phyloP scores from a whole-genome alignment of 2,329 filamentous ascomycete species.

The Davidsoniella eucalypti region DNA sequence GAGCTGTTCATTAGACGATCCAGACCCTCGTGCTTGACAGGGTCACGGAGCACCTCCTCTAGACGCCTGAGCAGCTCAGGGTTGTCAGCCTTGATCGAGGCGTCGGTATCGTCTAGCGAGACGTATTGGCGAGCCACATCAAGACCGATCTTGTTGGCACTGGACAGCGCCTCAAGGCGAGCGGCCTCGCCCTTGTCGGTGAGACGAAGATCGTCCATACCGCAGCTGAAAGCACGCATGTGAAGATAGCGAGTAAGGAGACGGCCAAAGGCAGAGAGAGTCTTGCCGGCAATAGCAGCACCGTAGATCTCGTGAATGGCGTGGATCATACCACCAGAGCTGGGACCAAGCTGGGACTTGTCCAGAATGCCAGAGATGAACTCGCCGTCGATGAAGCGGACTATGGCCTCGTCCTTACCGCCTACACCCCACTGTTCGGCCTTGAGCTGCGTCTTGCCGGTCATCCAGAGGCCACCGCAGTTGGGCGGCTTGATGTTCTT shows the following conservation, averaged over 20 bases:
- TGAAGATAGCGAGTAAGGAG: slow-evolving; percentile 78
- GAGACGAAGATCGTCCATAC: slow-evolving; percentile 86
- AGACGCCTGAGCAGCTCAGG: slow-evolving; percentile 41
- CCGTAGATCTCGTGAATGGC: slow-evolving; percentile 89
- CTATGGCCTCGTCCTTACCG: slow-evolving; percentile 56
- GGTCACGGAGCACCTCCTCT: slow-evolving; percentile 80
- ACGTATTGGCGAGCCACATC: slow-evolving; percentile 79
- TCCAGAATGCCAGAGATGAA: slow-evolving; percentile 84
- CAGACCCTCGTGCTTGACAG: slow-evolving; percentile 77
- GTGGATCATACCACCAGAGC: slow-evolving; percentile 74
- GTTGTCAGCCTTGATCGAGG: slow-evolving; percentile 43
- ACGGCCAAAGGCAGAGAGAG: slow-evolving; percentile 78
- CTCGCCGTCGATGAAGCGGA: slow-evolving; percentile 75
- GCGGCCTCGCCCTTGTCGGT: slow-evolving; percentile 61
- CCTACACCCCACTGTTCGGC: slow-evolving; percentile 61
- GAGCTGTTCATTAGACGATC: slow-evolving; percentile 70
- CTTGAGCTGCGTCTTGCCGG: slow-evolving; percentile 61
- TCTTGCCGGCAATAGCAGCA: slow-evolving; percentile 66
- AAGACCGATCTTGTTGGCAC: slow-evolving; percentile 54
- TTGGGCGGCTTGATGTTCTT: slow-evolving; percentile 75
- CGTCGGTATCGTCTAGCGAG: slow-evolving; percentile 45
- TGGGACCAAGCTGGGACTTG: slow-evolving; percentile 86
- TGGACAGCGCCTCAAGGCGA: slow-evolving; percentile 50
- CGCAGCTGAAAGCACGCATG: slow-evolving; percentile 91
- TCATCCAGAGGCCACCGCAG: slow-evolving; percentile 62